Base-by-base conservation (phyloP, 371 early-diverging fungal genomes). In the Mortierella sp. region DNA sequence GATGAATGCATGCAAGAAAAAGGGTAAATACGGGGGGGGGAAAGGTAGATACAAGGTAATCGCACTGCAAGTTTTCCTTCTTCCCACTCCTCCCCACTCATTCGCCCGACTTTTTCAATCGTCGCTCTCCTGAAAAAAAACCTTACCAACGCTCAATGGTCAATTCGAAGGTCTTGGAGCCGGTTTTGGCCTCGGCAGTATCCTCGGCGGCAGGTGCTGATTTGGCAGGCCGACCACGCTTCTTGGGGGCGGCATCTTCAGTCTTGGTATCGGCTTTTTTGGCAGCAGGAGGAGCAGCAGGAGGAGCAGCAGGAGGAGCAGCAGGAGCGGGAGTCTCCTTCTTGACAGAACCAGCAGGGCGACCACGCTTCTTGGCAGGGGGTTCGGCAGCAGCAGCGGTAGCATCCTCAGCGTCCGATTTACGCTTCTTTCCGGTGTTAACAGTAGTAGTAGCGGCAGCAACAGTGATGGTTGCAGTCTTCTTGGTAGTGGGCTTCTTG, bases 71-170 rank as follows among this genome's bases (percentile, higher is more conserved):
- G n/a, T 58, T 31, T 61, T 16, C 22, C 10, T 37, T 4, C n/a
- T 24, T 2, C 44, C 44, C 44, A 10, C 11, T 2, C 31, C 11
- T 31, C 26, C 50, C 52, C 53, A 9, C 4, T 61, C 22, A 16
- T n/a, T n/a, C n/a, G n/a, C n/a, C n/a, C n/a, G n/a, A n/a, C n/a
- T n/a, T n/a, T n/a, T n/a, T n/a, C n/a, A n/a, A n/a, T n/a, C n/a
- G n/a, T n/a, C n/a, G n/a, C n/a, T n/a, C n/a, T n/a, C n/a, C n/a
- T 47, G 34, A 37, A 26, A 52, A 29, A 24, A 37, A 44, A 26
- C 14, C 74, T 58, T 65, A 79, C 80, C 81, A 80, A 66, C 81
- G 73, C 64, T 80, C 81, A 66, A 80, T 73, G 24, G 77, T 80
- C 43, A 80, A 10, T 53, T 73, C 77, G 64, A 80, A 64, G 13